Evolutionary conservation across 176 grass and related monocot species (phyloP), one percentile per base, ranked within the genome.

Genomic region (Lolium multiflorum): DNA sequence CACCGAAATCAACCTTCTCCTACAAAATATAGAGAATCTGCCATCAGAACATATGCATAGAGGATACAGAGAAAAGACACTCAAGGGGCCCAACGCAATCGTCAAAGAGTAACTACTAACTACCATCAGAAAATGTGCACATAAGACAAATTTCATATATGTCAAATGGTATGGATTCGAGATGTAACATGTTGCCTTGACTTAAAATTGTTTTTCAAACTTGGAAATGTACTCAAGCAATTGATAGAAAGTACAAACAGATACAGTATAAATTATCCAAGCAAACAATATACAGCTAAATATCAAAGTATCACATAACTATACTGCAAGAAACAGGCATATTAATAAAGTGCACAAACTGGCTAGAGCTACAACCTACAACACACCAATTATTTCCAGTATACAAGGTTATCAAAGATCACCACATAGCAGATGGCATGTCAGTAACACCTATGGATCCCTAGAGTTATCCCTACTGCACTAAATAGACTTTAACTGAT

Each of bases 1-100:
- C 93, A 82, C 59, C 87, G 76, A 94, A 98, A 86, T 98, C 96
- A 56, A 88, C 86, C 70, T 62, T 96, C 64, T 80, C 97, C 97
- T 98, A 86, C 55, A 83, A n/a, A 89, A 76, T 24, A 65, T 18
- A 76, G 7, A 71, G 10, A 48, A 81, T 14, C 24, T 68, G 61
- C 18, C 17, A 24, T 87, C 52, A 81, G 64, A 68, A 57, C 14
- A 83, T 65, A 46, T 20, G 6, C 10, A 91, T 1, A 84, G 11
- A 39, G 11, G 25, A 52, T 15, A 11, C 62, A 37, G 9, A 43
- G n/a, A 47, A 72, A 17, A 80, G 7, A 83, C 76, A 90, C 54
- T 57, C 4, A 48, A 13, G 31, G 79, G 31, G 21, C 81, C 58
- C 11, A 76, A 71, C 55, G 59, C 37, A 65, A 76, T 61, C 52